Evolutionary conservation across 768 basidiomycete species (phyloP).

Genomic region (Psilocybe cubensis): DNA sequence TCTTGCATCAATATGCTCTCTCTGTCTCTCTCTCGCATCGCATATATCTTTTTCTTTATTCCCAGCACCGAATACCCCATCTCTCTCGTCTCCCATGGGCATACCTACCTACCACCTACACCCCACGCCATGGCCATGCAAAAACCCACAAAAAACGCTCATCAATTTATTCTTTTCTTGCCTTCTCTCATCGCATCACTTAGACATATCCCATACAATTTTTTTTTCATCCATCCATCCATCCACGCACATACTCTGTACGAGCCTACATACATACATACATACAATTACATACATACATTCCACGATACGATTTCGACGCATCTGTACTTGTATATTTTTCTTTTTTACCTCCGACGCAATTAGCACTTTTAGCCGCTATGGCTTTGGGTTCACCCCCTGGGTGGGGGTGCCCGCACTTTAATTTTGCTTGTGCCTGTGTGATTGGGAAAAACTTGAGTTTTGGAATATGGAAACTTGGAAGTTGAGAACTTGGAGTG

Average conservation of each 20-base stretch:
- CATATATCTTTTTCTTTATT: constrained; percentile 12
- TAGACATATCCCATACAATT: constrained; percentile 12
- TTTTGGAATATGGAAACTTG: too few relatives aligned
- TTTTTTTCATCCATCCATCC: too few relatives aligned
- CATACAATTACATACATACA: constrained; percentile 11
- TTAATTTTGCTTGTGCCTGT: too few relatives aligned
- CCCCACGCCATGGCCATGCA: constrained; percentile 1
- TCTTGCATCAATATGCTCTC: constrained; percentile 15
- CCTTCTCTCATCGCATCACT: constrained; percentile 12
- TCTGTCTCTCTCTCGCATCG: too few relatives aligned
- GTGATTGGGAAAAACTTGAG: too few relatives aligned
- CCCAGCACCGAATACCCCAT: constrained; percentile 6
- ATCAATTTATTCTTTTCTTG: constrained; percentile 9
- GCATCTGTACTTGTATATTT: constrained; percentile 17
- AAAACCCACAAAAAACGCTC: constrained; percentile 7
- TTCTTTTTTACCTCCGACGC: background rate
- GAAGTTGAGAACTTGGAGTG: too few relatives aligned
- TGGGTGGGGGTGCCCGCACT: too few relatives aligned
- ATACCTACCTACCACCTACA: too few relatives aligned
- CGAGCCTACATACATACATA: too few relatives aligned
- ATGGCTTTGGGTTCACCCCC: too few relatives aligned
- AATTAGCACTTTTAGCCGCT: too few relatives aligned
- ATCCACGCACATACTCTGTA: constrained; percentile 18
- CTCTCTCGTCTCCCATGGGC: constrained; percentile 4
- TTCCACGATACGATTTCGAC: too few relatives aligned